Conservation (phyloP, 169 alveolate species). For the Plasmodium vivax region DNA sequence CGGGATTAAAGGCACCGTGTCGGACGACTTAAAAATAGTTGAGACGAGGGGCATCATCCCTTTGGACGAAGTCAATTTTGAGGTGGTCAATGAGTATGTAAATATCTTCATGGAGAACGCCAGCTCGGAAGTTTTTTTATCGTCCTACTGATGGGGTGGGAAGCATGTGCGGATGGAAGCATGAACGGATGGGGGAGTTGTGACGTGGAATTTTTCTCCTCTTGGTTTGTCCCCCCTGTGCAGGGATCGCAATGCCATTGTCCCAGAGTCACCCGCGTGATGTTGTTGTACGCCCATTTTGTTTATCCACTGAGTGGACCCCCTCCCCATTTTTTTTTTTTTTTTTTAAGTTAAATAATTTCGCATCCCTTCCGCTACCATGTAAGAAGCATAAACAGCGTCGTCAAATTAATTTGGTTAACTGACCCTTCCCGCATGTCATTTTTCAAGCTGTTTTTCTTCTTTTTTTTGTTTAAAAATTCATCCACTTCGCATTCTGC, state of each 20-base stretch:
- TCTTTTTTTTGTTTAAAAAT: neutral
- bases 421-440: neutral
- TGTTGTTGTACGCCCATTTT: neutral
- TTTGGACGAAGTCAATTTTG: constrained; percentile 65
- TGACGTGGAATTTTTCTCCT: neutral
- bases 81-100: constrained; percentile 60
- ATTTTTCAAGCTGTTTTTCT: neutral
- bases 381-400: neutral
- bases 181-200: neutral
- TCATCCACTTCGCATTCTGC: neutral
- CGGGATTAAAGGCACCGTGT: constrained; percentile 69
- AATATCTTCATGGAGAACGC: constrained; percentile 40
- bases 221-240: neutral
- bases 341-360: neutral
- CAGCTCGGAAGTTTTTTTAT: constrained; percentile 54
- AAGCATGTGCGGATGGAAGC: no score
- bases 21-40: constrained; percentile 55
- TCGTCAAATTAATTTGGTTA: neutral
- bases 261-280: neutral
- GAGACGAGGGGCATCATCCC: constrained; percentile 51
- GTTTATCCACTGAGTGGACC: neutral
- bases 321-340: neutral
- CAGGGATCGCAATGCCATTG: neutral
- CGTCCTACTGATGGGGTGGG: constrained; percentile 42
- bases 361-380: neutral